These are phyloP conservation scores for Colletotrichum lindemuthianum DNA, from an alignment of 2,329 filamentous ascomycete species.

Conservation along the genomic window DNA sequence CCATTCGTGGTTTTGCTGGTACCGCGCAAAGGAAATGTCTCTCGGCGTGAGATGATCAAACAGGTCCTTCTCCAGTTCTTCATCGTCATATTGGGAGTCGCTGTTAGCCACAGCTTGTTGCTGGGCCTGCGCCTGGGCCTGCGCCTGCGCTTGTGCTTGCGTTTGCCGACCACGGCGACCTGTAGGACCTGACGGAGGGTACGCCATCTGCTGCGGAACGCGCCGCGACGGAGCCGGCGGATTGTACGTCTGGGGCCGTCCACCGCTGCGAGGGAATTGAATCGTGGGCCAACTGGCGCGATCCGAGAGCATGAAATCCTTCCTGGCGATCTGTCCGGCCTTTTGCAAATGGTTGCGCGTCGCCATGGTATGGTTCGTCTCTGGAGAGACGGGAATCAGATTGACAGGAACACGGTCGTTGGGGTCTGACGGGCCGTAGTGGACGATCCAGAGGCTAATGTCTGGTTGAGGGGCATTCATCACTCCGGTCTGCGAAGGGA, in stretches of 20 bases:
- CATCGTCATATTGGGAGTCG: conserved; percentile 68
- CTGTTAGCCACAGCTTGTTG: conserved; percentile 37
- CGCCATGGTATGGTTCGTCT: conserved; percentile 68
- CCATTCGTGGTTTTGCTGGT: conserved; percentile 97
- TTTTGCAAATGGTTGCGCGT: conserved; percentile 73
- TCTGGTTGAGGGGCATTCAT: conserved; percentile 78
- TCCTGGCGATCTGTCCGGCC: conserved; percentile 84
- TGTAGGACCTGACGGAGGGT: conserved; percentile 62
- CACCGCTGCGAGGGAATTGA: conserved; percentile 69
- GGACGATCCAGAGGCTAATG: conserved; percentile 87
- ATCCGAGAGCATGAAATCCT: conserved; percentile 95
- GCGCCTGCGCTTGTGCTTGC: conserved; percentile 54
- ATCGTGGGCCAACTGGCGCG: conserved; percentile 90
- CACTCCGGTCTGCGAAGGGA: conserved; percentile 75
- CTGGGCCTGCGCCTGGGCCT: conserved; percentile 43
- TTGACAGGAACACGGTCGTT: conserved; percentile 77
- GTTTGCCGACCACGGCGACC: conserved; percentile 29
- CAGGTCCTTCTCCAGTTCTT: conserved; percentile 84
- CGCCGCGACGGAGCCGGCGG: conserved; percentile 54
- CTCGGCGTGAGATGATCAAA: conserved; percentile 90
- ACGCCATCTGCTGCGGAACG: conserved; percentile 70
- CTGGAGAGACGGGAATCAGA: conserved; percentile 71
- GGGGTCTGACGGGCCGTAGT: conserved; percentile 83
- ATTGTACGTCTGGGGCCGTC: conserved; percentile 60
- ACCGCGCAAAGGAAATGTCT: conserved; percentile 87